Conservation (phyloP, 129 eudicot genomes). For the Helichrysum umbraculigerum region DNA sequence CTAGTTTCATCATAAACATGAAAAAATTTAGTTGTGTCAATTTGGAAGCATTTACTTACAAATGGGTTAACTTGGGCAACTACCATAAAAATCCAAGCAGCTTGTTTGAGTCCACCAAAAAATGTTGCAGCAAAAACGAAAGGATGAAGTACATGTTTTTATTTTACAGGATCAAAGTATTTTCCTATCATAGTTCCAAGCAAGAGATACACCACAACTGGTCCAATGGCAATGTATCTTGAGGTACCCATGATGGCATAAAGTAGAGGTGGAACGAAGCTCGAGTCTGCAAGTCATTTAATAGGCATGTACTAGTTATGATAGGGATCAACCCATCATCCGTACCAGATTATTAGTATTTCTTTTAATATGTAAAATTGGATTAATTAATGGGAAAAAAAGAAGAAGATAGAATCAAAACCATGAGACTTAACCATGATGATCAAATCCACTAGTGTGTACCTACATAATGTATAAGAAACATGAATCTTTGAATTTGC, state of each 20-base stretch:
- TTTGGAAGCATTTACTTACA: too few species aligned
- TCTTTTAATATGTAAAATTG: conserved; percentile 49
- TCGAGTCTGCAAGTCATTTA: conserved; percentile 50
- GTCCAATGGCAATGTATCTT: conserved; percentile 71
- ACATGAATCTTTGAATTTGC: too few species aligned
- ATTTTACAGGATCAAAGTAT: conserved; percentile 45
- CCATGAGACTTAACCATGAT: too few species aligned
- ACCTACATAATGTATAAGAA: too few species aligned
- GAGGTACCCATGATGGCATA: conserved; percentile 73
- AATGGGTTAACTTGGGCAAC: too few species aligned
- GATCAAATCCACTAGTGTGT: too few species aligned
- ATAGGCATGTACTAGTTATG: too few species aligned
- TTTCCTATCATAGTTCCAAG: conserved; percentile 51
- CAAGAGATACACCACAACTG: conserved; percentile 59
- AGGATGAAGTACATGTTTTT: conserved; percentile 38
- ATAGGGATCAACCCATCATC: background rate
- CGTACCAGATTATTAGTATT: conserved; percentile 35
- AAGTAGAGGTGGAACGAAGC: conserved; percentile 62
- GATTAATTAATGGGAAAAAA: background rate
- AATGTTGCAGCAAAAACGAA: conserved; percentile 72
- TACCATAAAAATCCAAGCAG: too few species aligned
- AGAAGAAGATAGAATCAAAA: too few species aligned
- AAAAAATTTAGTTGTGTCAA: too few species aligned
- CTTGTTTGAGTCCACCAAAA: conserved; percentile 63
- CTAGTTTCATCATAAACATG: too few species aligned